Conservation (phyloP, 1,284 basidiomycete genomes). For the Rhodotorula mucilaginosa region DNA sequence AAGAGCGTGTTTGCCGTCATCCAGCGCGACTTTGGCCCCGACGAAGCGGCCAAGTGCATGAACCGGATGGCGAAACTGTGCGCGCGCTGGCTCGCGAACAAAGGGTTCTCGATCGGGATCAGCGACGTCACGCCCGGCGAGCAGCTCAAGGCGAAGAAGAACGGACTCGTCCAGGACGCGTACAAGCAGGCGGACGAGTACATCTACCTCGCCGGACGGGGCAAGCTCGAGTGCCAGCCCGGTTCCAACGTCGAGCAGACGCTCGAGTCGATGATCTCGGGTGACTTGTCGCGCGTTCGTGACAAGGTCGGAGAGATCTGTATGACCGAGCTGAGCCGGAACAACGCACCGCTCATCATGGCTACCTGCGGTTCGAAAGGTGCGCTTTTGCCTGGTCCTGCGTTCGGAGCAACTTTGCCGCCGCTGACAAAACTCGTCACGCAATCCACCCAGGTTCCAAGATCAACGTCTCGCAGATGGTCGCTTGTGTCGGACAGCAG, state of each 20-base stretch:
- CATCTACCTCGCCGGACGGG: conserved; percentile 85
- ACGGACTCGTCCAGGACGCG: conserved; percentile 80
- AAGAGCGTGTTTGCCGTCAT: conserved; percentile 99
- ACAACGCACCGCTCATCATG: conserved; percentile 98
- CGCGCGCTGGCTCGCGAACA: conserved; percentile 93
- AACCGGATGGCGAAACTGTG: conserved; percentile 93
- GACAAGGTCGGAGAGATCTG: conserved; percentile 96
- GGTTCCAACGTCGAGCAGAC: conserved; percentile 98
- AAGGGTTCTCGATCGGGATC: conserved; percentile 97
- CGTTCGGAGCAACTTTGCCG: not conserved
- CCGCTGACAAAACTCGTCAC: not conserved
- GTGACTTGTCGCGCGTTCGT: conserved; percentile 88
- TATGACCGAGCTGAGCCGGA: conserved; percentile 92
- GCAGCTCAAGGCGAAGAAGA: conserved; percentile 74
- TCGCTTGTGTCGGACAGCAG: conserved; percentile 98
- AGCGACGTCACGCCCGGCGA: conserved; percentile 97
- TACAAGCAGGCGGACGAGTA: conserved; percentile 84
- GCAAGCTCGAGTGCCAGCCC: conserved; percentile 89
- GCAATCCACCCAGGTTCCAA: conserved; percentile 70
- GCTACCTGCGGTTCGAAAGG: conserved; percentile 99
- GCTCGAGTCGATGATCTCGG: conserved; percentile 90
- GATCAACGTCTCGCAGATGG: conserved; percentile 99
- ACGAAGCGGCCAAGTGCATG: conserved; percentile 94
- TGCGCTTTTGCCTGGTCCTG: conserved; percentile 45
- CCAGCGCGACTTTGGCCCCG: conserved; percentile 90